Evolutionary conservation across 805 yeast species (phyloP), one percentile per base, ranked within the genome.

Genomic region (Metschnikowia lunata): DNA sequence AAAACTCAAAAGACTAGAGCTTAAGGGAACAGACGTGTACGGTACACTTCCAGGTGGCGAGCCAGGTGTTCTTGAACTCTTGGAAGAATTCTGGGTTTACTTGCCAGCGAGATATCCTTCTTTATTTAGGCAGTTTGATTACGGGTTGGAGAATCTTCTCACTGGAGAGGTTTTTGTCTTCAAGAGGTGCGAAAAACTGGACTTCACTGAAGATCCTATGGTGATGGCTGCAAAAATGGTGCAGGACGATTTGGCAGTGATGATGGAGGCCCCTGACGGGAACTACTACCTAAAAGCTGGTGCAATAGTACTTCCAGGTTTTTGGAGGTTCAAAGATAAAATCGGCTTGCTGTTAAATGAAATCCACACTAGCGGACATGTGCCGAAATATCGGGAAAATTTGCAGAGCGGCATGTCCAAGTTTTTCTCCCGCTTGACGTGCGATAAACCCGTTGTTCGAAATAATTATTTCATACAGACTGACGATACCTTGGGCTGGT

Each of bases 171-270:
- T 55, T 8, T 77, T 74, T 49, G 56, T 63, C 14, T 66, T 67
- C 42, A 40, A 46, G 13, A 44, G 50, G 38, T 46, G 52, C 32
- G 35, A 37, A 42, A 46, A 36, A 8, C 40, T 31, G 31, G 47
- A 47, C 15, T 40, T 43, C 36, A 45, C 48, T 10, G 72, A 68
- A 43, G 85, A 82, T 56, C 87, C 87, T 29, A 72, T 76, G 74
- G 61, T 71, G 36, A 77, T 80, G 58, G 79, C 80, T 7, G 75
- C 83, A 1, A 69, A 72, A 52, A 65, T 81, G 61, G 61, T 76
- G 11, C 88, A 82, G 60, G 88, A 82, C 59, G 88, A 82, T 58
- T 61, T 82, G 40, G 88, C 87, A 5, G 68, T 83, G 18, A 78
- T 82, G 84, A 62, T 80, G 40, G 88, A 83, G 54, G 67, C 71